Evolutionary conservation across 2,329 filamentous ascomycete genomes (phyloP).

Genomic region (Neonectria ditissima): DNA sequence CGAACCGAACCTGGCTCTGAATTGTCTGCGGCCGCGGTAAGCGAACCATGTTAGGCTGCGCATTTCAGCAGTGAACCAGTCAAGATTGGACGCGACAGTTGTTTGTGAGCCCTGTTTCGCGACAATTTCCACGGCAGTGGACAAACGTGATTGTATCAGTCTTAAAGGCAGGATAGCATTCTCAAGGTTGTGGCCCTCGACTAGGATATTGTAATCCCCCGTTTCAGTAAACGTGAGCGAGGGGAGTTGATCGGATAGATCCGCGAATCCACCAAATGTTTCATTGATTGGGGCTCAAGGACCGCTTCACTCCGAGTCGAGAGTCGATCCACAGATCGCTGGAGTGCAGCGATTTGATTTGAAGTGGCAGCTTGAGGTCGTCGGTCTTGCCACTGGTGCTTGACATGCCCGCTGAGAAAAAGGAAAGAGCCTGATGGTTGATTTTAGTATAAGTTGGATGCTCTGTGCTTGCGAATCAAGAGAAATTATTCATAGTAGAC

Average conservation of each 20-base stretch:
- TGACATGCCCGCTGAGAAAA: neutral
- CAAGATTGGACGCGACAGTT: neutral
- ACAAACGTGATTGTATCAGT: neutral
- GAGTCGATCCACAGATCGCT: neutral
- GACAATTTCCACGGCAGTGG: neutral
- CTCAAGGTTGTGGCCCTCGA: neutral
- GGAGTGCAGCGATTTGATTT: neutral
- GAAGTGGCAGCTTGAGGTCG: neutral
- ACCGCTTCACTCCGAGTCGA: neutral
- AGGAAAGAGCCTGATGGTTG: neutral
- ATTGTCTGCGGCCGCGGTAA: neutral
- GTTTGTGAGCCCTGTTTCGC: neutral
- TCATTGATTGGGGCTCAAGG: neutral
- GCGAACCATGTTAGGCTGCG: neutral
- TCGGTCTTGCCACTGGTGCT: neutral
- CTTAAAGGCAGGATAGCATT: neutral
- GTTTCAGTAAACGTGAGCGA: neutral
- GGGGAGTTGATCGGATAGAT: neutral
- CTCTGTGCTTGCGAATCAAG: neutral
- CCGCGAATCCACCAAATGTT: neutral
- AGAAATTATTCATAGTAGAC: no score
- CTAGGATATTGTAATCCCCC: neutral
- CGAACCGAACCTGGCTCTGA: neutral
- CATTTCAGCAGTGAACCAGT: slow-evolving; percentile 4
- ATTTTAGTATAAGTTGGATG: neutral